Evolutionary conservation across 305 asterid genomes (phyloP).

Genomic region (Solanum hybrid): DNA sequence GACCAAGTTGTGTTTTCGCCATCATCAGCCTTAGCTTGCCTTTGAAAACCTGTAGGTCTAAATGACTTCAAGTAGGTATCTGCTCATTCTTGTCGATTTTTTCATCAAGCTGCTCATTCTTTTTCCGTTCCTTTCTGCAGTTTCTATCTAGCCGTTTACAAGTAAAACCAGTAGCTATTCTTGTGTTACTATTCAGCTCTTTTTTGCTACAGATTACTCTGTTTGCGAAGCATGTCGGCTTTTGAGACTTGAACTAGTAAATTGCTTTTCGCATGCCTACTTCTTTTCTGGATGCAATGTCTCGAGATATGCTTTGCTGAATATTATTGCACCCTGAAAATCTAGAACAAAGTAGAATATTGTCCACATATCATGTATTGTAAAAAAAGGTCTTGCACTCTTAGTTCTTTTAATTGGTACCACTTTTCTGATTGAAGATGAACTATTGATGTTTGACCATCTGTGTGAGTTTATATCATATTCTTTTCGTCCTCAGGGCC

Average conservation of each 20-base stretch:
- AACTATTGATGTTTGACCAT: neutral
- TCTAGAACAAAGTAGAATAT: neutral
- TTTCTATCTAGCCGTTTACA: neutral
- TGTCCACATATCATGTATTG: neutral
- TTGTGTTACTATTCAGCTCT: neutral
- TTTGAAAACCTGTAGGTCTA: neutral
- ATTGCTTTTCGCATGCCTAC: neutral
- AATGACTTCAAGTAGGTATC: neutral
- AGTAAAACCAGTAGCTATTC: neutral
- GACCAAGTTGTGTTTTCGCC: neutral
- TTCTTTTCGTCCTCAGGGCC: constrained; percentile 4
- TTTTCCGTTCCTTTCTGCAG: neutral
- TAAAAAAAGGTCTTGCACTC: neutral
- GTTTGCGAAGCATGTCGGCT: neutral
- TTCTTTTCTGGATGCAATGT: neutral
- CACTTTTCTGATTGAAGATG: constrained; percentile 1
- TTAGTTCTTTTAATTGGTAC: neutral
- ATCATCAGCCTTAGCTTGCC: neutral
- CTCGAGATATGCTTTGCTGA: neutral
- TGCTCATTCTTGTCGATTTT: neutral
- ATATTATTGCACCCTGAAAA: neutral
- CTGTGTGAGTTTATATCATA: constrained; percentile 10
- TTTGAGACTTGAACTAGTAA: neutral
- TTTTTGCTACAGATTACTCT: neutral
- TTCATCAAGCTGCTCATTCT: constrained; percentile 1